phyloP scores from a whole-genome alignment of 2,329 filamentous ascomycete genomes.

The Apiospora koreana region DNA sequence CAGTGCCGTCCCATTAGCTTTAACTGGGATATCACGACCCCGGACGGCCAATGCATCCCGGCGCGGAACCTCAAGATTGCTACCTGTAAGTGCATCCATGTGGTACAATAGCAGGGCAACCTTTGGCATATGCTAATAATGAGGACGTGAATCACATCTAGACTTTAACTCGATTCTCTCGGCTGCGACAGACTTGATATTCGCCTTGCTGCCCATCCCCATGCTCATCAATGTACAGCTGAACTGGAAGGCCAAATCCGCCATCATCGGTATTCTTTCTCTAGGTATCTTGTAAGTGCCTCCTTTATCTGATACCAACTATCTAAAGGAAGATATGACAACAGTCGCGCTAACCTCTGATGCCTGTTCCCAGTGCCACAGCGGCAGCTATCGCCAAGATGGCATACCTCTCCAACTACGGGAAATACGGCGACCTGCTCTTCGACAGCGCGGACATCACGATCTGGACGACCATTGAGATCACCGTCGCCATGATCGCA shows the following conservation, averaged over 20 bases:
- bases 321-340: not conserved
- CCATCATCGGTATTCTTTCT: not conserved
- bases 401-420: not conserved
- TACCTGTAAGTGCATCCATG: not conserved
- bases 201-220: not conserved
- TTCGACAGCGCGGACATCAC: conserved; percentile 5
- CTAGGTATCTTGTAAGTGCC: not conserved
- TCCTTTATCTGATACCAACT: not conserved
- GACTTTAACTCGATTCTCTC: not conserved
- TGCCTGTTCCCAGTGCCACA: not conserved
- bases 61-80: not conserved
- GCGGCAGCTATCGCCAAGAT: not conserved
- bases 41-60: not conserved
- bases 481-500: not conserved
- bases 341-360: not conserved
- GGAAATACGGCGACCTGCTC: conserved; percentile 1
- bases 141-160: not conserved
- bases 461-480: not conserved
- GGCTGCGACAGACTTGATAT: not conserved
- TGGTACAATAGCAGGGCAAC: too few relatives aligned
- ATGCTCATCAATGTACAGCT: not conserved
- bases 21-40: not conserved
- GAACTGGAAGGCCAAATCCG: not conserved
- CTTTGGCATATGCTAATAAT: not conserved
- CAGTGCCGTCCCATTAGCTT: not conserved